These are phyloP conservation scores for Dunaliella sp. DNA, from an alignment of 139 green algal species.

Conservation along the genomic window DNA sequence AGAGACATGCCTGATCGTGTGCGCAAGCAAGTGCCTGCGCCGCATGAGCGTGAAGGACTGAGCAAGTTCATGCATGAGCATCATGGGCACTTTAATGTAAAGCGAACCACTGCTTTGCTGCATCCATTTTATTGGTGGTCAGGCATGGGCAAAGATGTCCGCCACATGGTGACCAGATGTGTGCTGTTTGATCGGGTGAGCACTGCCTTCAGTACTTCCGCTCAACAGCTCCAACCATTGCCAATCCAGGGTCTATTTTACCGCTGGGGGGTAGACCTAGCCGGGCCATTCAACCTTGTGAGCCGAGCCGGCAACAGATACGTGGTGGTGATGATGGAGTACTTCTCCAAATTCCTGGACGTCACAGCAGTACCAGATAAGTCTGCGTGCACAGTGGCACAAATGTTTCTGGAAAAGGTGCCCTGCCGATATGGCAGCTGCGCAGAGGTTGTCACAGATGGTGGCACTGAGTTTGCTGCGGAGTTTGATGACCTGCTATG, in stretches of 20 bases:
- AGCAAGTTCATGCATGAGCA: not conserved
- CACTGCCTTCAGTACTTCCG: too few species aligned
- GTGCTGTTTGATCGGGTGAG: too few species aligned
- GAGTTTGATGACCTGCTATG: not conserved
- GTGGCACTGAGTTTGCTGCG: not conserved
- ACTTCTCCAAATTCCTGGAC: slow-evolving; percentile 26
- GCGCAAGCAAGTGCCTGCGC: not conserved
- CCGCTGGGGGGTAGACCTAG: slow-evolving; percentile 27
- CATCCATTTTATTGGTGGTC: not conserved
- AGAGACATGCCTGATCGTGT: not conserved
- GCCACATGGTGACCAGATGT: too few species aligned
- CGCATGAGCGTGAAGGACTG: not conserved
- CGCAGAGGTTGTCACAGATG: slow-evolving; percentile 5
- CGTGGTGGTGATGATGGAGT: slow-evolving; percentile 34
- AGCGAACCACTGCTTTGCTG: not conserved
- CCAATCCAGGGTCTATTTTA: too few species aligned
- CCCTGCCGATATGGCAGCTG: not conserved
- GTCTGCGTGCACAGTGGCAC: not conserved
- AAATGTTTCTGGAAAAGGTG: slow-evolving; percentile 1
- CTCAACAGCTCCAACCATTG: too few species aligned
- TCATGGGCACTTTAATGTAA: not conserved
- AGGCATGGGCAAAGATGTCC: not conserved
- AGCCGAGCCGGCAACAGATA: slow-evolving; percentile 19
- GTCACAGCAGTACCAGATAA: slow-evolving; percentile 21
- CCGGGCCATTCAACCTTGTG: slow-evolving; percentile 6